Conservation (phyloP, 495 filamentous ascomycete genomes). For the Daldinia concentrica region DNA sequence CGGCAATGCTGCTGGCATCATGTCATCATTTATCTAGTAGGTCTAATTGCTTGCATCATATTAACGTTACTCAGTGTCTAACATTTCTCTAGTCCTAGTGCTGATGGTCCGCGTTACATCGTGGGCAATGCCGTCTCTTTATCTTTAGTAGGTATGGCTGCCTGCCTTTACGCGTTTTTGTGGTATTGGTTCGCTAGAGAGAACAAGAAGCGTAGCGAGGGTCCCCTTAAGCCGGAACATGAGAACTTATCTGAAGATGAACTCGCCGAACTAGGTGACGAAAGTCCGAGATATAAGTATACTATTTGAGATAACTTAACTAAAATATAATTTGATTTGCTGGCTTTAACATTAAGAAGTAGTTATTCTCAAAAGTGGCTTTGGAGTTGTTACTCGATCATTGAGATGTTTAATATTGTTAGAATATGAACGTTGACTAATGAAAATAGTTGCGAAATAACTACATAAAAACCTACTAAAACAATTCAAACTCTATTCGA, state of each 20-base stretch:
- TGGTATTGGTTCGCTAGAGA: conserved; percentile 62
- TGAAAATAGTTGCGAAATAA: no score
- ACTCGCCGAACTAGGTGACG: conserved; percentile 74
- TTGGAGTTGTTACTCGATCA: no score
- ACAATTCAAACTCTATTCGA: no score
- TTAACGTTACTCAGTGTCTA: conserved; percentile 1
- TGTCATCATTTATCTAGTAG: conserved; percentile 70
- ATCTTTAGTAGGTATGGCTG: conserved; percentile 60
- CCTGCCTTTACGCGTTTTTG: conserved; percentile 60
- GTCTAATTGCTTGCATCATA: conserved; percentile 14
- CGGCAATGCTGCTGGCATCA: conserved; percentile 74
- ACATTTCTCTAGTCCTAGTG: conserved; percentile 42
- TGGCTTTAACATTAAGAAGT: background rate
- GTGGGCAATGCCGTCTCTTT: conserved; percentile 65
- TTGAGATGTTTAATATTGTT: background rate
- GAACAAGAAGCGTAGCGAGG: conserved; percentile 65
- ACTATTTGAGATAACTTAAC: conserved; percentile 54
- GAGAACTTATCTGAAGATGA: conserved; percentile 69
- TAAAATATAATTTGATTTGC: background rate
- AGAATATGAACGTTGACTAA: no score
- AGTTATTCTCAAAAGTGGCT: background rate
- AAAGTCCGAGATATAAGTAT: conserved; percentile 69
- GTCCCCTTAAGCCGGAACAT: conserved; percentile 63
- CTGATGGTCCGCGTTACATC: conserved; percentile 58
- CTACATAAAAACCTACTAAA: no score